Percentiles rank a stretch among this genome's conserved stretches.
These are phyloP conservation scores for Tricholoma sp. DNA, from an alignment of 768 basidiomycete genomes.

Conservation along the genomic window DNA sequence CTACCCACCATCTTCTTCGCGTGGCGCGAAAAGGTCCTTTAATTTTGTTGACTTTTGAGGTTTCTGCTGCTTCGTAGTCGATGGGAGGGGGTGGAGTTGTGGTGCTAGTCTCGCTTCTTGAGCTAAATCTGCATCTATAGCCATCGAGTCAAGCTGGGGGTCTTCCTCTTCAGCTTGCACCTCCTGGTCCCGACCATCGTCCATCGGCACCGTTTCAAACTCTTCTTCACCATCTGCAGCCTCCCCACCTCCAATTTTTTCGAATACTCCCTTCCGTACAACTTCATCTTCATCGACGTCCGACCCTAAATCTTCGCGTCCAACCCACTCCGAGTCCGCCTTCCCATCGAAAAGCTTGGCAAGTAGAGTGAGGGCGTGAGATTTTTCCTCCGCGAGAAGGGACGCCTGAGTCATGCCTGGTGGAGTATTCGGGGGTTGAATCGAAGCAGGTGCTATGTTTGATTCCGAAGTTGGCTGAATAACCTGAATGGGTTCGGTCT, in stretches of 20 bases:
- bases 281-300: conserved; percentile 45
- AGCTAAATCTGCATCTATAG: conserved; percentile 10
- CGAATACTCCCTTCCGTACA: conserved; percentile 53
- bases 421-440: conserved; percentile 1
- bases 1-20: conserved; percentile 58
- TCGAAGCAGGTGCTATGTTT: conserved; percentile 1
- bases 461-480: neutral
- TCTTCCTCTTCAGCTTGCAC: conserved; percentile 1
- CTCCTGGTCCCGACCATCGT: conserved; percentile 19
- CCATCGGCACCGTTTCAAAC: conserved; percentile 30
- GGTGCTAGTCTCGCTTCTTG: conserved; percentile 7
- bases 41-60: conserved; percentile 32
- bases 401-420: conserved; percentile 25
- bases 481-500: neutral
- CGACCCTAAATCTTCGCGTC: conserved; percentile 50
- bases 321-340: conserved; percentile 53
- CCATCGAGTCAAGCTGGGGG: conserved; percentile 6
- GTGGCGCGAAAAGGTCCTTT: conserved; percentile 72
- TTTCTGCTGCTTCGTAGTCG: conserved; percentile 3
- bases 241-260: conserved; percentile 8
- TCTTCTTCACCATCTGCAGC: conserved; percentile 21
- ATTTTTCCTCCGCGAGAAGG: conserved; percentile 32
- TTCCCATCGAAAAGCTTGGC: conserved; percentile 46
- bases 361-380: conserved; percentile 42
- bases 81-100: neutral